Base-by-base conservation (phyloP, 2,329 filamentous ascomycete species). In the Alternaria incomplexa region DNA sequence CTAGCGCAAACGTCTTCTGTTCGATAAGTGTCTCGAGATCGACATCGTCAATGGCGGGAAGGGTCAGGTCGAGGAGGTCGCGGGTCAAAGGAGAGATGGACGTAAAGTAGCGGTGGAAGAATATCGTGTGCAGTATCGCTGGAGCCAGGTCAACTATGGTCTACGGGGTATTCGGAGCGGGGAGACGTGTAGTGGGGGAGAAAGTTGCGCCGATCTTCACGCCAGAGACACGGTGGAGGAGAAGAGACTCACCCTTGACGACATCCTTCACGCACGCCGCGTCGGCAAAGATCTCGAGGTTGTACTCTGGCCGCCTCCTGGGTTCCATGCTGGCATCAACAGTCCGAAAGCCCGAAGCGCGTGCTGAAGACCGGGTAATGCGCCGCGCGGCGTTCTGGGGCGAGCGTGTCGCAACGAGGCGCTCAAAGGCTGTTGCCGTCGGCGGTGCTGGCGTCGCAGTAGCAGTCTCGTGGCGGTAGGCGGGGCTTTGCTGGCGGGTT, bases 101-200 rank as follows among this genome's bases (percentile, higher is more conserved):
- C 61, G 93, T 93, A 85, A 98, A 97, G 87, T 95, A 97, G 76
- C 96, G 91, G 84, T 97, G 94, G 87, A 98, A 98, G 88, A 98
- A 99, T 80, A 98, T 97, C 54, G 94, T 96, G 81, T 97, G 94
- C 53, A 98, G 87, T 79, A 97, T 92, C 67, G 92, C 95, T 97
- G 74, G 44, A 17, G 51, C 23, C 17, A 40, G 26, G 58, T 73
- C 52, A 68, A 57, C 58, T 47, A 25, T 52, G 56, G 50, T 52
- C 61, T 47, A 57, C 61, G 47, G 62, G 20, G 17, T 48, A 26
- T 40, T 26, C 53, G 52, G 48, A 58, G 58, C 51, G 68, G 61
- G 61, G 36, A 43, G 40, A 58, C 64, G 54, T 32, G 60, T 52
- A 32, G 61, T 63, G 43, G 53, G 58, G 58, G 66, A 47, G 23